Evolutionary conservation across 139 green algal species (phyloP).

Genomic region (Tetraselmis chui): DNA sequence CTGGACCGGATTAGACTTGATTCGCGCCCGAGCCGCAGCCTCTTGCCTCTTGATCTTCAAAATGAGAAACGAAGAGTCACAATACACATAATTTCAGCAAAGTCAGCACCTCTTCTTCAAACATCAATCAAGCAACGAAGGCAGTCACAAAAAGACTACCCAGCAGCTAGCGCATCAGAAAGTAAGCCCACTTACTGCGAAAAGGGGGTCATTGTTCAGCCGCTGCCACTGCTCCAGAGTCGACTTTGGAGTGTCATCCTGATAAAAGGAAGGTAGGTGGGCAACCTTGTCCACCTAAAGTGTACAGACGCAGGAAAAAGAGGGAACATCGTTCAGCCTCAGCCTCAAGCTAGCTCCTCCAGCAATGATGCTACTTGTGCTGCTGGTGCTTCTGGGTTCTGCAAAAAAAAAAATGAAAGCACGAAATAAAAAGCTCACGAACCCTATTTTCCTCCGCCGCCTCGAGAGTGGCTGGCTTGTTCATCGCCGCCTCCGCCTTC

Average conservation of each 20-base stretch:
- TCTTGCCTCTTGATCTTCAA: conserved; percentile 69
- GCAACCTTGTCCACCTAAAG: conserved; percentile 18
- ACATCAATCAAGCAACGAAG: too few relatives aligned
- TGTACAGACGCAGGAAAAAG: conserved; percentile 9
- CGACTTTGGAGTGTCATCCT: conserved; percentile 52
- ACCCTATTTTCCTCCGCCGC: conserved; percentile 1
- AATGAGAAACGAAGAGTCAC: too few relatives aligned
- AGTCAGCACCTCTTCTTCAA: too few relatives aligned
- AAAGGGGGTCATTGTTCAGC: conserved; percentile 87
- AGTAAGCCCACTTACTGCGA: conserved; percentile 31
- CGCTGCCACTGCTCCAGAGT: conserved; percentile 86
- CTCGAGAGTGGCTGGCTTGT: conserved; percentile 44
- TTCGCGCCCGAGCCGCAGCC: conserved; percentile 42
- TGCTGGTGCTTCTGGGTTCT: too few relatives aligned
- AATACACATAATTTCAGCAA: too few relatives aligned
- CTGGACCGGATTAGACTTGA: conserved; percentile 62
- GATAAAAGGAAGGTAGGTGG: conserved; percentile 53
- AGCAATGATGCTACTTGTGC: conserved; percentile 1
- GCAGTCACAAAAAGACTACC: too few relatives aligned
- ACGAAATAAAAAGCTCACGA: background rate
- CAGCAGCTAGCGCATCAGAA: too few relatives aligned
- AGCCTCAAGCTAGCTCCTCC: background rate
- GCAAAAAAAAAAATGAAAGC: too few relatives aligned
- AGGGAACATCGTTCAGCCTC: background rate
- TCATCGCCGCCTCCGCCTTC: conserved; percentile 52